Conservation (phyloP, 2,329 filamentous ascomycete genomes). For the Xylariaceae sp. region DNA sequence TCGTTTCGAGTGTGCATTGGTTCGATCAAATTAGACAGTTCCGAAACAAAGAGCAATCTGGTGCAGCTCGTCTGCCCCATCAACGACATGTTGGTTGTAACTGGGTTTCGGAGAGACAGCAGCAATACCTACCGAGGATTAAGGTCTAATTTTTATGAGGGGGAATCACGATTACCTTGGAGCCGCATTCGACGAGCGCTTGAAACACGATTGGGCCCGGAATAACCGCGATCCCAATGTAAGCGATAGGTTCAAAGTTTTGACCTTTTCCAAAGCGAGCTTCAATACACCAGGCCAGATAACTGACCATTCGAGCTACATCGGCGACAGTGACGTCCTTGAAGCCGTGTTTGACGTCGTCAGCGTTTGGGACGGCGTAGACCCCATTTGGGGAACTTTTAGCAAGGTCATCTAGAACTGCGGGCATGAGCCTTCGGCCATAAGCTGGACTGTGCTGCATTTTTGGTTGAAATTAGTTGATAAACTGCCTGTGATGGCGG, state of each 20-base stretch:
- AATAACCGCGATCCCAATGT: conserved; percentile 26
- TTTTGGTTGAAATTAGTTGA: background rate
- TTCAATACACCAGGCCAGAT: conserved; percentile 26
- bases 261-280: conserved; percentile 17
- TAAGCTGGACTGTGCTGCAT: conserved; percentile 6
- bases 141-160: background rate
- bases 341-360: conserved; percentile 15
- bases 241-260: conserved; percentile 23
- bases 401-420: conserved; percentile 13
- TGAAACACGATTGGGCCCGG: conserved; percentile 29
- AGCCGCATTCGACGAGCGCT: conserved; percentile 34
- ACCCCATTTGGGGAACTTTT: conserved; percentile 4
- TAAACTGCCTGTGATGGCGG: too few species aligned
- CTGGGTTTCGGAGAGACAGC: conserved; percentile 16
- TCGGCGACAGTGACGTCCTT: conserved; percentile 14
- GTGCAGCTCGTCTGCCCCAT: conserved; percentile 14
- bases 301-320: conserved; percentile 20
- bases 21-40: background rate
- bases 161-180: conserved; percentile 22
- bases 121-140: conserved; percentile 11
- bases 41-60: conserved; percentile 9
- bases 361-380: conserved; percentile 13
- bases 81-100: conserved; percentile 11
- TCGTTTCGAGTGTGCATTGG: background rate
- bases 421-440: conserved; percentile 12